A percentile compares a stretch with the other conserved stretches of the same genome.
Conservation (phyloP, 2,329 filamentous ascomycete genomes). For the Achaetomium macrosporum region DNA sequence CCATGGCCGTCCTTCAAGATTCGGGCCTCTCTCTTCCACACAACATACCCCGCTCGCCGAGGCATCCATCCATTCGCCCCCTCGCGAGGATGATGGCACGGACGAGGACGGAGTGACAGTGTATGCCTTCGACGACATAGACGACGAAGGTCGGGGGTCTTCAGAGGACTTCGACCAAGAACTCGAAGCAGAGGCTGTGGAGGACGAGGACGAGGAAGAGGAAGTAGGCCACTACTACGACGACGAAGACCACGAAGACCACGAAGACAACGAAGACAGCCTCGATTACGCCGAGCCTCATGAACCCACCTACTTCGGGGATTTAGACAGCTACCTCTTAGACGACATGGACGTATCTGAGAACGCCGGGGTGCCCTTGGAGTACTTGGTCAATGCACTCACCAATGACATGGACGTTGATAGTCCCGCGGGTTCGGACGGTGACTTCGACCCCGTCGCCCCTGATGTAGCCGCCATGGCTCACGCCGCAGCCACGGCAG, state of each 20-base stretch:
- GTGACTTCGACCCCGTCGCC: slow-evolving; percentile 1
- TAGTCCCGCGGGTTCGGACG: slow-evolving; percentile 5
- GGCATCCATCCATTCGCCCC: neutral
- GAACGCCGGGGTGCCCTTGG: slow-evolving; percentile 19
- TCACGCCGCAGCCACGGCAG: no score
- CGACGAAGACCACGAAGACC: neutral
- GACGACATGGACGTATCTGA: slow-evolving; percentile 25
- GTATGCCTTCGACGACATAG: slow-evolving; percentile 9
- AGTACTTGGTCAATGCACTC: slow-evolving; percentile 2
- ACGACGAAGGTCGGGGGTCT: slow-evolving; percentile 6
- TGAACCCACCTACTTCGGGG: no score
- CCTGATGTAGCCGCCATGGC: no score
- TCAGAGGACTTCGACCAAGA: neutral
- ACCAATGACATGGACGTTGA: slow-evolving; percentile 23
- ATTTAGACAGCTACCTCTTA: slow-evolving; percentile 18
- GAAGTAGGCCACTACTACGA: slow-evolving; percentile 4
- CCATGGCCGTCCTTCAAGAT: slow-evolving; percentile 10
- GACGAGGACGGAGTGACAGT: slow-evolving; percentile 4
- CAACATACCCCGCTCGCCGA: neutral
- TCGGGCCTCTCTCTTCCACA: slow-evolving; percentile 4
- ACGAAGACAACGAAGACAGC: no score
- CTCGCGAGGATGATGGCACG: slow-evolving; percentile 8
- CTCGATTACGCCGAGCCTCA: no score
- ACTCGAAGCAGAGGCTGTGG: neutral
- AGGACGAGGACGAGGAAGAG: slow-evolving; percentile 7